These are phyloP conservation scores for Penicillium bialowiezense DNA, from an alignment of 495 filamentous ascomycete species.

Conservation along the genomic window DNA sequence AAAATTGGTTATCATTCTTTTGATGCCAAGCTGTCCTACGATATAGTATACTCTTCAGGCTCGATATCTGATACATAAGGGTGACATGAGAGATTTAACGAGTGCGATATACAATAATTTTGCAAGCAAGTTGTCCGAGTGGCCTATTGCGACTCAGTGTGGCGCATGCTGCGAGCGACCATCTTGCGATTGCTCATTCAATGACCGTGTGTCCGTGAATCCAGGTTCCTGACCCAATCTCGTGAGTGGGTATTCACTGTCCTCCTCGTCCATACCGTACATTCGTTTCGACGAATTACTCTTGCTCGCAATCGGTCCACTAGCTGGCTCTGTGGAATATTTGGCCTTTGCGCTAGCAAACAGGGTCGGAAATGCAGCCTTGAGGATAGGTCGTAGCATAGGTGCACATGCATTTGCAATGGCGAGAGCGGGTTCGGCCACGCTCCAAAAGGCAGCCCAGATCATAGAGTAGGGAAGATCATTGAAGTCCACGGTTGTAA, in stretches of 20 bases:
- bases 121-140: too few species aligned
- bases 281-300: slow-evolving; percentile 7
- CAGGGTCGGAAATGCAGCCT: slow-evolving; percentile 12
- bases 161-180: too few species aligned
- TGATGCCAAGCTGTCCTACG: too few species aligned
- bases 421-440: slow-evolving; percentile 21
- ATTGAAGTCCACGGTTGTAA: slow-evolving; percentile 18
- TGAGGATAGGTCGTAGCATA: slow-evolving; percentile 23
- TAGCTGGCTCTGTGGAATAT: slow-evolving; percentile 11
- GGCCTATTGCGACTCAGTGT: too few species aligned
- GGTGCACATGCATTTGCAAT: slow-evolving; percentile 20
- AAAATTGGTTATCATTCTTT: too few species aligned
- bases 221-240: neutral
- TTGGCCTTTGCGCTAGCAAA: slow-evolving; percentile 11
- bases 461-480: slow-evolving; percentile 24
- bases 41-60: too few species aligned
- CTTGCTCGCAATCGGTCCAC: slow-evolving; percentile 4
- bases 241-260: slow-evolving; percentile 17
- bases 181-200: slow-evolving; percentile 11
- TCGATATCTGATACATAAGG: too few species aligned
- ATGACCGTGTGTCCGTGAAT: slow-evolving; percentile 1
- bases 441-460: slow-evolving; percentile 27
- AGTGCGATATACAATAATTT: too few species aligned
- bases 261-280: slow-evolving; percentile 15
- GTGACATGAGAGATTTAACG: too few species aligned